These are phyloP conservation scores for Xanthoconium separans DNA, from an alignment of 1,284 basidiomycete species.

Conservation along the genomic window DNA sequence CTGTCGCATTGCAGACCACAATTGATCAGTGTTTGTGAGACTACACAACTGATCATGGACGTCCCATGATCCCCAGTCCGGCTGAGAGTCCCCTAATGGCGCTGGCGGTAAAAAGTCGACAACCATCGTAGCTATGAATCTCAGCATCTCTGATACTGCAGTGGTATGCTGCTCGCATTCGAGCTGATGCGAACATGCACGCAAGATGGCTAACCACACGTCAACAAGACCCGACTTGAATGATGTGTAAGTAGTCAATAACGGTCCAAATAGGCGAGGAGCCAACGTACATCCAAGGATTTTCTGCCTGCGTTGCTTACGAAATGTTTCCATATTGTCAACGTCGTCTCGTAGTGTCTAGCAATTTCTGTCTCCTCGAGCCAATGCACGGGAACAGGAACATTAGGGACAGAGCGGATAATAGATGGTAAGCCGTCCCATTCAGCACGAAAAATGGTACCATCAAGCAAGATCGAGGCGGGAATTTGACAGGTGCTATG, in stretches of 20 bases:
- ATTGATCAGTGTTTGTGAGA: conserved; percentile 38
- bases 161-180: conserved; percentile 38
- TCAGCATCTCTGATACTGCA: conserved; percentile 33
- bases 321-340: conserved; percentile 40
- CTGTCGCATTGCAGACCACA: conserved; percentile 52
- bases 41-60: conserved; percentile 35
- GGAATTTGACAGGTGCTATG: conserved; percentile 22
- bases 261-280: background rate
- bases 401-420: conserved; percentile 21
- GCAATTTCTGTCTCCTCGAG: conserved; percentile 47
- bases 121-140: conserved; percentile 21
- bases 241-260: conserved; percentile 7
- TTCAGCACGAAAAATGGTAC: conserved; percentile 25
- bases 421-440: conserved; percentile 20
- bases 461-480: conserved; percentile 30
- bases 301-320: conserved; percentile 15
- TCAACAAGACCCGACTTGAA: conserved; percentile 39
- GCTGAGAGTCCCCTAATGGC: conserved; percentile 2
- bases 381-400: conserved; percentile 33
- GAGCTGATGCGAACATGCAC: conserved; percentile 45
- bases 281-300: conserved; percentile 27
- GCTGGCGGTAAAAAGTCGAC: conserved; percentile 25
- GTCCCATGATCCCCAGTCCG: conserved; percentile 29
- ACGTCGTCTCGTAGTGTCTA: conserved; percentile 43
- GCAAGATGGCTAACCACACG: conserved; percentile 53